These are phyloP conservation scores for Chlamydomonas schloesseri DNA, from an alignment of 139 green algal genomes.

Conservation along the genomic window DNA sequence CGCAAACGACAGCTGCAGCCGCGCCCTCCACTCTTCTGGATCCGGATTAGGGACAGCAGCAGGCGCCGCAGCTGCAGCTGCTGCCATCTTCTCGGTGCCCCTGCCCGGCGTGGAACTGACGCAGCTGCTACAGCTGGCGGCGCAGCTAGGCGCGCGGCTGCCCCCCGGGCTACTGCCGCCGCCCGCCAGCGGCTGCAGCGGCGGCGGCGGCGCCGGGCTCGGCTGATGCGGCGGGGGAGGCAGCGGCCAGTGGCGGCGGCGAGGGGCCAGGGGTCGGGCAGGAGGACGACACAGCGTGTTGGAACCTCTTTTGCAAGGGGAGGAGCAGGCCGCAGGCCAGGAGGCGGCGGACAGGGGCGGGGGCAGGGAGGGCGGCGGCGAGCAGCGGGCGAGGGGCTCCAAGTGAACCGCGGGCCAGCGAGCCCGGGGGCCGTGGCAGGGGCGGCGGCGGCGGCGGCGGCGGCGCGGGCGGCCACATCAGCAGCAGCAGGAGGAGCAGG, in stretches of 20 bases:
- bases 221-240: not conserved
- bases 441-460: not conserved
- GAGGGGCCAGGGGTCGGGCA: not conserved
- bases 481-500: no score
- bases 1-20: no score
- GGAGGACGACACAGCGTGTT: not conserved
- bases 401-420: no score
- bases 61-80: not conserved
- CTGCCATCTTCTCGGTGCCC: conserved; percentile 1
- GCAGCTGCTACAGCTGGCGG: not conserved
- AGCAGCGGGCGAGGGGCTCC: not conserved
- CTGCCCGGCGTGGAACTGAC: conserved; percentile 1
- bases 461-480: not conserved
- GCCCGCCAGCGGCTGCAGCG: not conserved
- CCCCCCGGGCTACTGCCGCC: not conserved
- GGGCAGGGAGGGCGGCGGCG: not conserved
- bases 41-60: no score
- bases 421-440: not conserved
- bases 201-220: not conserved
- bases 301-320: not conserved
- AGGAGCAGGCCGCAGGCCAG: not conserved
- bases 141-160: not conserved
- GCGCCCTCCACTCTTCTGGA: no score
- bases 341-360: not conserved
- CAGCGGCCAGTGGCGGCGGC: not conserved